phyloP scores from a whole-genome alignment of 2,329 filamentous ascomycete genomes.

The Pseudocercospora vitis region DNA sequence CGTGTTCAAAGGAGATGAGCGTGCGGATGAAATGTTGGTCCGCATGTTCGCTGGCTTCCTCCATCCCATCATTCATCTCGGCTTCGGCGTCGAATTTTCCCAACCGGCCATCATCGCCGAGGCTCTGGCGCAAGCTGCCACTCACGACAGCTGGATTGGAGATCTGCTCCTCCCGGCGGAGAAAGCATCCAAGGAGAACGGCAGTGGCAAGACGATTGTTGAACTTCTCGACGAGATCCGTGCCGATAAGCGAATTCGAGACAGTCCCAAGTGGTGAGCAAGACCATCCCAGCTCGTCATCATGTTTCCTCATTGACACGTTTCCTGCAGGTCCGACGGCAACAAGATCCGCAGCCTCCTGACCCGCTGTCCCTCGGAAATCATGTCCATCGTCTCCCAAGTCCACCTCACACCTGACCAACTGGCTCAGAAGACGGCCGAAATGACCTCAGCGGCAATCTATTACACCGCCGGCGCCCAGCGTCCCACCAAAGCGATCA shows the following conservation, averaged over 20 bases:
- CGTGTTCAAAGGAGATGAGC: constrained; percentile 65
- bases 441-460: constrained; percentile 69
- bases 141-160: constrained; percentile 62
- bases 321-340: constrained; percentile 42
- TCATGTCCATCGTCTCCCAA: constrained; percentile 60
- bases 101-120: constrained; percentile 81
- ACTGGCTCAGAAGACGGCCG: constrained; percentile 57
- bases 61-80: constrained; percentile 78
- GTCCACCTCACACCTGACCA: constrained; percentile 54
- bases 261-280: constrained; percentile 48
- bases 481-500: constrained; percentile 62
- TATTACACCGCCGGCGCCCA: constrained; percentile 64
- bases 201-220: constrained; percentile 47
- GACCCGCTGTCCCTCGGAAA: constrained; percentile 60
- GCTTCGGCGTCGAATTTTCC: constrained; percentile 78
- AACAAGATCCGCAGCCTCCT: constrained; percentile 71
- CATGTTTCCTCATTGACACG: background rate
- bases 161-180: constrained; percentile 58
- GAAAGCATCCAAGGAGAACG: constrained; percentile 42
- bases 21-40: constrained; percentile 66
- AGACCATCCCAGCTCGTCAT: background rate
- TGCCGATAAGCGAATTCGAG: constrained; percentile 57
- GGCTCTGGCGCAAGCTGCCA: constrained; percentile 72
- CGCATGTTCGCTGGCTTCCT: constrained; percentile 69
- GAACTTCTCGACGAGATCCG: constrained; percentile 63